These are phyloP conservation scores for Hypoxylon sp. DNA, from an alignment of 2,329 filamentous ascomycete genomes.

Conservation along the genomic window DNA sequence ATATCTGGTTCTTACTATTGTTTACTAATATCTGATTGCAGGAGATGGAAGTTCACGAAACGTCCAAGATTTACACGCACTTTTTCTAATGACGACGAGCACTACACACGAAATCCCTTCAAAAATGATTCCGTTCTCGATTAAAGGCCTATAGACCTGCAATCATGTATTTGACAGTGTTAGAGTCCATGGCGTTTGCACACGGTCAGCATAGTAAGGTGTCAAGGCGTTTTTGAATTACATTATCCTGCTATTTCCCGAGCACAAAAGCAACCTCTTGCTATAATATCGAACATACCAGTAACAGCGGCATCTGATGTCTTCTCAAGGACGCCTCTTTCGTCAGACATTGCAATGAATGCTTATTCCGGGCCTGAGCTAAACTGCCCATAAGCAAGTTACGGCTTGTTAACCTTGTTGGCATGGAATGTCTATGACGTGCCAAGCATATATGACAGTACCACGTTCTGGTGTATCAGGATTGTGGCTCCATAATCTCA, in stretches of 20 bases:
- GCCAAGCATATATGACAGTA: conserved; percentile 16
- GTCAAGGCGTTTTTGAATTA: conserved; percentile 66
- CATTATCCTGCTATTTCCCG: conserved; percentile 49
- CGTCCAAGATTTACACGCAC: conserved; percentile 99
- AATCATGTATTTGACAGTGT: conserved; percentile 68
- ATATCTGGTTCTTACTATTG: not conserved
- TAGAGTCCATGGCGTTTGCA: conserved; percentile 65
- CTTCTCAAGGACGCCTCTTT: conserved; percentile 17
- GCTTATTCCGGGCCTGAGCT: conserved; percentile 10
- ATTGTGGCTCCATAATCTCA: conserved; percentile 11
- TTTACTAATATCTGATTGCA: conserved; percentile 64
- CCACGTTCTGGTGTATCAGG: conserved; percentile 1
- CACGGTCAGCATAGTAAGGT: conserved; percentile 71
- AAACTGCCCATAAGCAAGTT: conserved; percentile 12
- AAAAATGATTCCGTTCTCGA: conserved; percentile 53
- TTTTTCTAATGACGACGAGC: conserved; percentile 84
- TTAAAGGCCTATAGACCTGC: conserved; percentile 54
- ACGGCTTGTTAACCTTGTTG: conserved; percentile 13
- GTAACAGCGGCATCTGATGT: conserved; percentile 34
- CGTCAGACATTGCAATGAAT: conserved; percentile 30
- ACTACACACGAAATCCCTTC: conserved; percentile 51
- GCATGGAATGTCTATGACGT: conserved; percentile 18
- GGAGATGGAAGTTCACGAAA: conserved; percentile 99
- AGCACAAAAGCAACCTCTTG: conserved; percentile 43
- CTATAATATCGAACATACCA: conserved; percentile 48